Percentiles rank a stretch among this genome's conserved stretches.
Conservation (phyloP, 148 eudicot species). For the Silene latifolia region DNA sequence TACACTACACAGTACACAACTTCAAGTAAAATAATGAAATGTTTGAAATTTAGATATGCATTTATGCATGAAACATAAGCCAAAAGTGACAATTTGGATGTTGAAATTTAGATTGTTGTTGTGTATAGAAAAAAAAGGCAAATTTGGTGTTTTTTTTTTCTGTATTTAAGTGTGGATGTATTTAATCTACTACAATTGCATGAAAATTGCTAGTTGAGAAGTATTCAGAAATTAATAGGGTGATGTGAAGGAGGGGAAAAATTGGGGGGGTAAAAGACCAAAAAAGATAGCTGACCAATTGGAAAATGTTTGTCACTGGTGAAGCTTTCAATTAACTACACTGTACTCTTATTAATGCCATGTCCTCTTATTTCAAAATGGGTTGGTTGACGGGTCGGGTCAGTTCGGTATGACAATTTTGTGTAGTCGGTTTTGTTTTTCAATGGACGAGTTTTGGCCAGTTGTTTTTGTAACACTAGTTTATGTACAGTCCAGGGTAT, state of each 20-base stretch:
- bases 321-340: no score
- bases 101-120: neutral
- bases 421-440: no score
- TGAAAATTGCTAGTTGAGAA: constrained; percentile 20
- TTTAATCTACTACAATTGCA: constrained; percentile 12
- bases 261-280: neutral
- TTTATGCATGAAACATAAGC: neutral
- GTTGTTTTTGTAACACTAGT: no score
- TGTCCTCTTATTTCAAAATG: neutral
- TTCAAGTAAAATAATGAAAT: neutral
- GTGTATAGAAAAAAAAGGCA: neutral
- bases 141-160: no score
- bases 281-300: constrained; percentile 23
- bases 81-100: constrained; percentile 12
- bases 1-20: neutral
- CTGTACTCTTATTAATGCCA: neutral
- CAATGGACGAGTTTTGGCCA: no score
- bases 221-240: constrained; percentile 5
- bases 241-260: neutral
- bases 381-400: no score
- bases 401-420: no score
- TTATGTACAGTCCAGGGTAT: no score
- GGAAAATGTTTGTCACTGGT: constrained; percentile 9
- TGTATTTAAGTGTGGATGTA: no score
- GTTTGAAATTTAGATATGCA: constrained; percentile 1